Conservation (phyloP, 139 green algal species). For the Coelastrella sp. region DNA sequence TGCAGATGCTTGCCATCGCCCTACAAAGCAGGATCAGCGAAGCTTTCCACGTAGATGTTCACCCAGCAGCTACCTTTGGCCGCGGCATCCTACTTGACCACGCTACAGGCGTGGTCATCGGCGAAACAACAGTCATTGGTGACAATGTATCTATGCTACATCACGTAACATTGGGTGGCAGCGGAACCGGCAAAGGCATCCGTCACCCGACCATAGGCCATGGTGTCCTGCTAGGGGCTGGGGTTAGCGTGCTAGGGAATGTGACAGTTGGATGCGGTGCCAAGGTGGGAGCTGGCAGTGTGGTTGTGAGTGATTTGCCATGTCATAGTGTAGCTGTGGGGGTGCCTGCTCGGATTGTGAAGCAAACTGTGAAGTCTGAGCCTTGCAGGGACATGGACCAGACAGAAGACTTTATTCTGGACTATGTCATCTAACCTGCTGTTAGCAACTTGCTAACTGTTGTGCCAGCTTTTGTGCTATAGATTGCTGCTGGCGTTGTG, state of each 20-base stretch:
- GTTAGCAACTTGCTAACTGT: no score
- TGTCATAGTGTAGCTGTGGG: slow-evolving; percentile 90
- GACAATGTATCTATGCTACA: slow-evolving; percentile 98
- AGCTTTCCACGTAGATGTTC: slow-evolving; percentile 91
- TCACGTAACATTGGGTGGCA: slow-evolving; percentile 95
- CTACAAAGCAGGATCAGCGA: slow-evolving; percentile 86
- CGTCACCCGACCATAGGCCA: slow-evolving; percentile 84
- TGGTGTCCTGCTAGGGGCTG: slow-evolving; percentile 91
- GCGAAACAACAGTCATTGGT: slow-evolving; percentile 94
- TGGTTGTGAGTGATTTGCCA: slow-evolving; percentile 89
- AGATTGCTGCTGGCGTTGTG: no score
- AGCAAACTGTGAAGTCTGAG: slow-evolving; percentile 67
- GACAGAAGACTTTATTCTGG: slow-evolving; percentile 75
- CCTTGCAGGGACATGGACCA: slow-evolving; percentile 89
- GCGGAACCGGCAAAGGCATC: slow-evolving; percentile 80
- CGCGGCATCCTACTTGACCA: slow-evolving; percentile 94
- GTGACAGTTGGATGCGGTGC: slow-evolving; percentile 81
- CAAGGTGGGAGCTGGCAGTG: slow-evolving; percentile 90
- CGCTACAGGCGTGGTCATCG: slow-evolving; percentile 94
- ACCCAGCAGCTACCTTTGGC: slow-evolving; percentile 88
- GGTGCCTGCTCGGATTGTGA: slow-evolving; percentile 88
- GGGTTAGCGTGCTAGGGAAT: slow-evolving; percentile 87
- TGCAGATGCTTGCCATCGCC: slow-evolving; percentile 78
- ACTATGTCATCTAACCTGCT: slow-evolving; percentile 81
- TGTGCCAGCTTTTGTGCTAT: no score